Evolutionary conservation across 2,329 filamentous ascomycete genomes (phyloP).

Genomic region (Canariomyces notabilis): DNA sequence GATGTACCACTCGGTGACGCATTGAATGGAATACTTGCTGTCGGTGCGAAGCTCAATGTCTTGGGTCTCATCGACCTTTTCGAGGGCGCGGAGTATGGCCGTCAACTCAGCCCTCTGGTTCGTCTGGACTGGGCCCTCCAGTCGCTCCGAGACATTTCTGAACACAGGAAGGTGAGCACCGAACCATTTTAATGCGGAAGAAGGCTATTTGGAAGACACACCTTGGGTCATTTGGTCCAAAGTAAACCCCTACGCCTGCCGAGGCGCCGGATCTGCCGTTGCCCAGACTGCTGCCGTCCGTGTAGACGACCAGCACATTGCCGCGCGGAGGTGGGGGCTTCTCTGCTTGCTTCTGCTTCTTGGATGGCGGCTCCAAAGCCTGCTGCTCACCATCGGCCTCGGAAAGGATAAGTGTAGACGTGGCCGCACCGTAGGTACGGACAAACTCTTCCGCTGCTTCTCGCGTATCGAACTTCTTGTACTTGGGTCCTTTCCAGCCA

Average conservation of each 20-base stretch:
- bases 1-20: constrained; percentile 75
- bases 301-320: constrained; percentile 47
- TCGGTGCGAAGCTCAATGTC: constrained; percentile 79
- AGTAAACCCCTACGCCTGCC: constrained; percentile 61
- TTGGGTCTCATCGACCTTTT: constrained; percentile 63
- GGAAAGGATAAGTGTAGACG: constrained; percentile 37
- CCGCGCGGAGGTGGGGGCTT: background rate
- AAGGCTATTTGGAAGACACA: constrained; percentile 27
- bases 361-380: constrained; percentile 36
- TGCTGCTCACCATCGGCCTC: constrained; percentile 24
- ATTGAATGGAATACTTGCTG: constrained; percentile 85
- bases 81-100: constrained; percentile 76
- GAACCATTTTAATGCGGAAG: background rate
- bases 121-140: constrained; percentile 71
- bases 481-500: constrained; percentile 64
- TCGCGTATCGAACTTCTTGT: constrained; percentile 63
- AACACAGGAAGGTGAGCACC: too few species aligned
- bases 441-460: constrained; percentile 78
- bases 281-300: constrained; percentile 56
- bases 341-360: constrained; percentile 28
- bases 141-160: constrained; percentile 67
- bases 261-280: constrained; percentile 53
- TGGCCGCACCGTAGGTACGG: constrained; percentile 37
- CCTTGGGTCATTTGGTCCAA: constrained; percentile 53
- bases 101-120: constrained; percentile 96